Evolutionary conservation across 148 eudicot genomes (phyloP), one percentile per base, ranked within the genome.

Genomic region (Rhododendron henanense): DNA sequence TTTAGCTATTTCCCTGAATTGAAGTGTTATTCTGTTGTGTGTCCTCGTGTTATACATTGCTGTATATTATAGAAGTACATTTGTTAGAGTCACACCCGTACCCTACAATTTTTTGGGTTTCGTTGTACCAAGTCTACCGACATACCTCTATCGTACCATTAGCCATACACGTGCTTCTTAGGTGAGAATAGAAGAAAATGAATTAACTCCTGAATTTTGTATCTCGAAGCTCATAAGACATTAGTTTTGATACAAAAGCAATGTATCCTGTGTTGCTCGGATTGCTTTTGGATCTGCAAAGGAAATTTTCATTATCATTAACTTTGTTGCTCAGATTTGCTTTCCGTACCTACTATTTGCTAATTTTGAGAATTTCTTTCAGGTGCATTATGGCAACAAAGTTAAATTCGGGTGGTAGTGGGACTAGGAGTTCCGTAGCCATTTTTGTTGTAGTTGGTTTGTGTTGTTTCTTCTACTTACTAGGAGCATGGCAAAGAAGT

Each of bases 401-500:
- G 83, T 44, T 83, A 41, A 86, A 35, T 73, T 57, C 90, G 2
- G 93, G 88, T 19, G 93, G 93, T 28, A 87, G 83, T 82, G 90
- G 94, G 85, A 91, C 96, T 51, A 87, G 94, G 87, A 89, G 89
- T 85, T 91, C 93, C 10, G 53, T 94, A 48, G 89, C 93, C n/a
- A 92, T 94, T 39, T 89, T 92, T 44, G 90, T 94, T 47, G 92
- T 94, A 44, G 92, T 88, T 50, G 96, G 96, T 76, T 79, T 94
- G 57, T 94, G 96, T 74, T 88, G 92, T 84, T 94, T 94, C 92
- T 94, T 94, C 85, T 94, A 94, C 88, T 74, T 94, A 84, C 82
- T 94, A 85, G 96, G 96, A 45, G 93, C 94, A 87, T 94, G 96
- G 96, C 96, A 94, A 85, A 91, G 94, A 84, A 94, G 96, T 77